phyloP scores from a whole-genome alignment of 2,329 filamentous ascomycete genomes.

The Fusarium penzigii region DNA sequence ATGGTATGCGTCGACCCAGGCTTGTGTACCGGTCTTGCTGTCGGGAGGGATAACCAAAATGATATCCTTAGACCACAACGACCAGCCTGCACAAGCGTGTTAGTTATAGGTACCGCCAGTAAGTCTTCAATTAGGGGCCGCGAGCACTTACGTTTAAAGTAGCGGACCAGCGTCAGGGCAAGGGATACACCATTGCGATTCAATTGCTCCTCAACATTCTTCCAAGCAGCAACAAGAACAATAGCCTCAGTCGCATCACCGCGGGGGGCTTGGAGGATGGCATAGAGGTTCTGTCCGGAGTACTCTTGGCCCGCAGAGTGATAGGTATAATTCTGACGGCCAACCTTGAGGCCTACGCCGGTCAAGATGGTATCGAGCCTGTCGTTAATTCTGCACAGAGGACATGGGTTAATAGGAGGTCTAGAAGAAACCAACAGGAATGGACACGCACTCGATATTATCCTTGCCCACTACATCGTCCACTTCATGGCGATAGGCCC shows the following conservation, averaged over 20 bases:
- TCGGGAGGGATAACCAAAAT: slow-evolving; percentile 89
- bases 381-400: slow-evolving; percentile 57
- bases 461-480: slow-evolving; percentile 57
- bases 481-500: slow-evolving; percentile 85
- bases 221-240: slow-evolving; percentile 87
- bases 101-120: slow-evolving; percentile 8
- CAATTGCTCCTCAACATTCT: slow-evolving; percentile 72
- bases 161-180: slow-evolving; percentile 82
- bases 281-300: slow-evolving; percentile 87
- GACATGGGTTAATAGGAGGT: not conserved
- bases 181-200: slow-evolving; percentile 89
- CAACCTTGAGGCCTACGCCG: slow-evolving; percentile 81
- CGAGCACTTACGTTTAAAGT: slow-evolving; percentile 74
- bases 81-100: slow-evolving; percentile 68
- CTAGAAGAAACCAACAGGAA: not conserved
- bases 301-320: slow-evolving; percentile 72
- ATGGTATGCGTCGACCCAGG: slow-evolving; percentile 98
- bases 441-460: slow-evolving; percentile 51
- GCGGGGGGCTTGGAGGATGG: slow-evolving; percentile 86
- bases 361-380: slow-evolving; percentile 74
- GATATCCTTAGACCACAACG: slow-evolving; percentile 98
- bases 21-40: slow-evolving; percentile 86
- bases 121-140: not conserved
- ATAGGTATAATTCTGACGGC: slow-evolving; percentile 86
- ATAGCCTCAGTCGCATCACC: slow-evolving; percentile 97